Conservation (phyloP, 441 rosid species). For the Cnidoscolus chayamansa region DNA sequence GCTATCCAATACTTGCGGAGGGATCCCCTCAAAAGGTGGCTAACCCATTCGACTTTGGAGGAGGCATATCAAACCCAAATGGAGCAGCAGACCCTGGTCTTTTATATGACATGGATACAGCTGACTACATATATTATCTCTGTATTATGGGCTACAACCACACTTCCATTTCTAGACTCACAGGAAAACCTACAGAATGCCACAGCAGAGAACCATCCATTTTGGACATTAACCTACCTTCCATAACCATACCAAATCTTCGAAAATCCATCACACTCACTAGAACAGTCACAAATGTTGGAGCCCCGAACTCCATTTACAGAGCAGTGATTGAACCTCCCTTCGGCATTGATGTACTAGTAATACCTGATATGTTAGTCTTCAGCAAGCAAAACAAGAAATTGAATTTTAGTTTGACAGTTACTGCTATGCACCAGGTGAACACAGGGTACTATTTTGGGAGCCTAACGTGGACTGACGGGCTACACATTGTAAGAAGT, state of each 20-base stretch:
- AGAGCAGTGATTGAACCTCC: constrained; percentile 36
- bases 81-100: constrained; percentile 70
- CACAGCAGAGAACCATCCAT: constrained; percentile 31
- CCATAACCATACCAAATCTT: constrained; percentile 56
- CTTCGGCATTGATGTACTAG: constrained; percentile 26
- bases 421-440: constrained; percentile 13
- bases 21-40: constrained; percentile 58
- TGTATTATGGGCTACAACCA: constrained; percentile 74
- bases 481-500: constrained; percentile 30
- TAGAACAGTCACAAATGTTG: constrained; percentile 52
- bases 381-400: constrained; percentile 26
- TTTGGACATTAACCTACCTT: constrained; percentile 70
- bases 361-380: constrained; percentile 30
- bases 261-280: constrained; percentile 43
- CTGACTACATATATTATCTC: constrained; percentile 61
- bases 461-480: constrained; percentile 39
- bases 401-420: constrained; percentile 30
- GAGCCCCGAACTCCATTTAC: constrained; percentile 27
- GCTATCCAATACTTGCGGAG: constrained; percentile 43
- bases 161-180: constrained; percentile 35
- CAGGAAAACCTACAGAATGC: constrained; percentile 23
- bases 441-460: constrained; percentile 53
- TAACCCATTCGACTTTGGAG: constrained; percentile 78
- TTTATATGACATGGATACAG: constrained; percentile 53
- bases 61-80: constrained; percentile 73